Percentiles rank a stretch among this genome's conserved stretches.
These are phyloP conservation scores for Trifolium subterraneum DNA, from an alignment of 306 rosid genomes.

Conservation along the genomic window DNA sequence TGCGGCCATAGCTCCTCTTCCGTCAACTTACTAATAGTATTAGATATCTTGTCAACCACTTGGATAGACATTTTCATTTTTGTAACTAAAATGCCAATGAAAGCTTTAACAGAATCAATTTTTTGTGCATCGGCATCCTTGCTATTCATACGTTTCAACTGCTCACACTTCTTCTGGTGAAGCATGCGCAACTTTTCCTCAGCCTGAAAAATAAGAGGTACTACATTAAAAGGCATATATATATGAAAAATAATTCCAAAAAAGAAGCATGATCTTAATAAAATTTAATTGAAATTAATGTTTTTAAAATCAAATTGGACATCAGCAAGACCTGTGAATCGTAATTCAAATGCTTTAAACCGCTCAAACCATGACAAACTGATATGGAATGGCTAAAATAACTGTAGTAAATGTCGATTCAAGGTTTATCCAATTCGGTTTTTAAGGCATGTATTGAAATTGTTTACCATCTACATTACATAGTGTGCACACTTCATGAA, in stretches of 20 bases:
- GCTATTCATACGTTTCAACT: constrained; percentile 58
- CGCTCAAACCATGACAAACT: no score
- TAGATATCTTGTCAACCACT: constrained; percentile 76
- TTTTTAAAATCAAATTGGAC: no score
- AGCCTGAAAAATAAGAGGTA: constrained; percentile 45
- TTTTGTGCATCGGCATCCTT: constrained; percentile 51
- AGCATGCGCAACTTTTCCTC: constrained; percentile 75
- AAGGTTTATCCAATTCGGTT: no score
- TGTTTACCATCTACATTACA: background rate
- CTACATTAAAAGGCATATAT: background rate
- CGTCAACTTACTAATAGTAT: constrained; percentile 66
- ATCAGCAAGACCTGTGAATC: no score
- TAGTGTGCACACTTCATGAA: background rate
- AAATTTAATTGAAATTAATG: background rate
- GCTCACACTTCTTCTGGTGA: constrained; percentile 68
- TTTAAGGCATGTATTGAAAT: no score
- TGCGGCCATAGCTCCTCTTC: constrained; percentile 84
- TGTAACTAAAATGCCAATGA: constrained; percentile 50
- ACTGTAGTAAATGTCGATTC: no score
- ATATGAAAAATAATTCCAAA: background rate
- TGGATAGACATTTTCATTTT: constrained; percentile 82
- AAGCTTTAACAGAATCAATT: constrained; percentile 50
- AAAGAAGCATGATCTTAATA: background rate
- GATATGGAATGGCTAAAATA: no score
- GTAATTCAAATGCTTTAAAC: no score